phyloP scores from a whole-genome alignment of 2,329 filamentous ascomycete species.

The Aspergillus caelatus region DNA sequence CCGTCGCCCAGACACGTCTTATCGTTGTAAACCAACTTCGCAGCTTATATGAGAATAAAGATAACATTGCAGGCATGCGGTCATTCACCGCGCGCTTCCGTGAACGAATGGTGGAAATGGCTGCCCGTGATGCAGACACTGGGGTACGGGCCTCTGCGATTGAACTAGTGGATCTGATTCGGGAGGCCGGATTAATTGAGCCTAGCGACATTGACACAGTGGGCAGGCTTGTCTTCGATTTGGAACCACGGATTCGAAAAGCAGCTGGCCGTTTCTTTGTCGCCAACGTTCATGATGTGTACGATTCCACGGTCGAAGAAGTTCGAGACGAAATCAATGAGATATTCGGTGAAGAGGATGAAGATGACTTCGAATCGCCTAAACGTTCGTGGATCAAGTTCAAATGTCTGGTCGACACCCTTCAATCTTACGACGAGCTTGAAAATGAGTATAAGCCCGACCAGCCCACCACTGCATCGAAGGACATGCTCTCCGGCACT shows the following conservation, averaged over 20 bases:
- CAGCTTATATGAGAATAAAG: conserved; percentile 76
- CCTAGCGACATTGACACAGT: conserved; percentile 88
- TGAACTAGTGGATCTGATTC: conserved; percentile 77
- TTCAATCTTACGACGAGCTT: conserved; percentile 78
- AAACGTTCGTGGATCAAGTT: conserved; percentile 85
- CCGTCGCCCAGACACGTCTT: conserved; percentile 71
- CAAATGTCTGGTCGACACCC: conserved; percentile 83
- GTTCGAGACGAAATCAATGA: conserved; percentile 81
- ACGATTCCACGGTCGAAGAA: conserved; percentile 78
- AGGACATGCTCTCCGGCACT: conserved; percentile 58
- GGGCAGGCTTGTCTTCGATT: conserved; percentile 85
- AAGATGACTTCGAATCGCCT: conserved; percentile 71
- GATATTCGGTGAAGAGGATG: conserved; percentile 71
- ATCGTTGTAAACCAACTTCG: conserved; percentile 84
- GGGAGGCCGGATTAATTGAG: conserved; percentile 83
- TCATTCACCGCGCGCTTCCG: conserved; percentile 94
- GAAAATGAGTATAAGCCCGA: conserved; percentile 39
- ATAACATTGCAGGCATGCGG: conserved; percentile 74
- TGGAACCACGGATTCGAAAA: conserved; percentile 80
- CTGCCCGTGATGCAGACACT: conserved; percentile 79
- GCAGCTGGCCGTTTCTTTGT: conserved; percentile 90
- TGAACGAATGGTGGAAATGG: conserved; percentile 86
- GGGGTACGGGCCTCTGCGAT: conserved; percentile 79
- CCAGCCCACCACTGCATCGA: conserved; percentile 23
- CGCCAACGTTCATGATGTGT: conserved; percentile 80